Evolutionary conservation across 352 stramenopile genomes (phyloP), one percentile per base, ranked within the genome.

Genomic region (Phytophthora crassamura): DNA sequence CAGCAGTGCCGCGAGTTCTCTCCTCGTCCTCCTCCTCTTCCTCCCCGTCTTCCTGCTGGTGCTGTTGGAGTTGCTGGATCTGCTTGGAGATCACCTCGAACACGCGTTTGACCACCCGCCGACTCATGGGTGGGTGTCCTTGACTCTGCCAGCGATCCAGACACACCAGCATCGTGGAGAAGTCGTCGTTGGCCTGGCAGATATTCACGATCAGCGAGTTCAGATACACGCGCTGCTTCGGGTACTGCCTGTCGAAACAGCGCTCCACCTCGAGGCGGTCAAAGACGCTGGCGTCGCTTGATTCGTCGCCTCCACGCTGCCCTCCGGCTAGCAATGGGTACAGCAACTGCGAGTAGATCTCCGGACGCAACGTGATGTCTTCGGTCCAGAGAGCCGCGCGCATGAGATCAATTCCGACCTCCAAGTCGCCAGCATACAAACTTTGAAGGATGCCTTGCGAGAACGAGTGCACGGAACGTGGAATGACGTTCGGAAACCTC

Each of bases 121-220:
- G 77, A 69, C 83, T 92, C 35, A 89, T 56, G 15, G 58, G 67
- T n/a, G 50, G 55, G 32, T 67, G 54, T 14, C 54, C 55, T 51
- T 83, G 76, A n/a, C 43, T 61, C 18, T 89, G 78, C 77, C 78
- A 90, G 18, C 81, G 77, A 40, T 92, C 79, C 16, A 92, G 52
- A 32, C 79, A 85, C 34, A 79, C 69, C 4, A 92, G 41, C 74
- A 86, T 75, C 3, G 81, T 88, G 22, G 68, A 73, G 18, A 92
- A 58, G 25, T 92, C 81, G 33, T 87, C 65, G 46, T 86, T 87
- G 2, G 79, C 82, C 39, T 88, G 77, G 40, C 83, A 92, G 18
- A 90, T 68, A 45, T 90, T 89, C n/a, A 92, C 42, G 16, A 92
- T 61, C 38, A 90, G 70, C 10, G 83, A 67, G 51, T 88, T 86